Evolutionary conservation across 495 filamentous ascomycete species (phyloP), one percentile per base, ranked within the genome.

Genomic region (Sporormia fimetaria): DNA sequence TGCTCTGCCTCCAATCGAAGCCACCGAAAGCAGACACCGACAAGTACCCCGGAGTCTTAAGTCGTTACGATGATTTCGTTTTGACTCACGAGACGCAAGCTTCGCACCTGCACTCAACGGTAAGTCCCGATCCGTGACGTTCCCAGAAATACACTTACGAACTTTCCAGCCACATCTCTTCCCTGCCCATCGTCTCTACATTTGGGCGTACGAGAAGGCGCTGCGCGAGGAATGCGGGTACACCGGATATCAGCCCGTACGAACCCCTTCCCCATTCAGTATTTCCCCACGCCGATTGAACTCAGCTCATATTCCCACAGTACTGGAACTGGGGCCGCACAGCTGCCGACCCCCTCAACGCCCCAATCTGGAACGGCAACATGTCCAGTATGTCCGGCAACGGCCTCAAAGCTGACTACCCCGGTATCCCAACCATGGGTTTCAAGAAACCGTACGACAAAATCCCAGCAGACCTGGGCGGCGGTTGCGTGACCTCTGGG

Each of bases 291-390:
- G 15, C 21, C 33, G n/a, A 35, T 20, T 24, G 21, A 29, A 6
- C 4, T 32, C n/a, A n/a, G n/a, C n/a, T n/a, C n/a, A n/a, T n/a
- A n/a, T n/a, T n/a, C n/a, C n/a, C n/a, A 4, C 32, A 65, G 18
- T 80, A 78, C 61, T 81, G 78, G 76, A 68, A 81, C 62, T 85
- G 80, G 79, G 58, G 63, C 11, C 60, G 68, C 18, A 38, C 31
- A 0, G 67, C 67, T 29, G 62, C 64, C 17, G 24, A 51, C 15
- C 49, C 49, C 0, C 61, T 63, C 20, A 63, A 63, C 28, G 80
- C 74, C 12, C 67, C 72, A 15, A 59, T 83, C 44, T 83, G 81
- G 49, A 73, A 82, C 44, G 75, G 78, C 18, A 71, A 67, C 48
- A 64, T 62, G 26, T 72, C 70, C 24, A 75, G 68, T 15, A 64